Evolutionary conservation across 2,329 filamentous ascomycete species (phyloP).

Genomic region (Cladobotryum protrusum): DNA sequence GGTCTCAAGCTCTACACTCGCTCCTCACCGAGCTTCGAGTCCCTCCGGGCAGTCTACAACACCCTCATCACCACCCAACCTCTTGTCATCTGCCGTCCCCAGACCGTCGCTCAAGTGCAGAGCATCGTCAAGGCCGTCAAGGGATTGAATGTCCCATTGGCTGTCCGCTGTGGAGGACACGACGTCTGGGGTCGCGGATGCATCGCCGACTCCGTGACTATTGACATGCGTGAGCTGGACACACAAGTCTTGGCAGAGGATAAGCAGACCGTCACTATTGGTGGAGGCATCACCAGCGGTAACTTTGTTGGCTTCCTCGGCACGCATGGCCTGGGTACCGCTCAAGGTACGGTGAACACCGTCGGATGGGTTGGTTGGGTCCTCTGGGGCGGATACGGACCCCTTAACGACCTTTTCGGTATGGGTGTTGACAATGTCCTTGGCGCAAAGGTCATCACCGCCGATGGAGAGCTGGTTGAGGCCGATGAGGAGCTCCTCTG

Average conservation of each 20-base stretch:
- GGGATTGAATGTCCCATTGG: too few species aligned
- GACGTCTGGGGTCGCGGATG: slow-evolving; percentile 28
- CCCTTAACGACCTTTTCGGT: slow-evolving; percentile 25
- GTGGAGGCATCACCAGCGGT: slow-evolving; percentile 23
- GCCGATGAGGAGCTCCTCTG: slow-evolving; percentile 31
- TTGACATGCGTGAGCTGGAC: slow-evolving; percentile 33
- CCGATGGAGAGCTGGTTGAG: slow-evolving; percentile 28
- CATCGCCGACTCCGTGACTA: slow-evolving; percentile 24
- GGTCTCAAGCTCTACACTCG: slow-evolving; percentile 4
- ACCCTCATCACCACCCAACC: too few species aligned
- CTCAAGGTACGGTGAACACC: slow-evolving; percentile 19
- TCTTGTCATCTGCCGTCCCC: too few species aligned
- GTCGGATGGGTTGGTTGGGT: slow-evolving; percentile 31
- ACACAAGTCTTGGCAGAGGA: slow-evolving; percentile 22
- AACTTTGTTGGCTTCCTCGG: slow-evolving; percentile 22
- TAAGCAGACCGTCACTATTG: slow-evolving; percentile 25
- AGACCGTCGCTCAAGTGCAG: too few species aligned
- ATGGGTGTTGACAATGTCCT: slow-evolving; percentile 33
- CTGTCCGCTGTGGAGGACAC: slow-evolving; percentile 29
- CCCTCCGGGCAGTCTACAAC: too few species aligned
- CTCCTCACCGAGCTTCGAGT: too few species aligned
- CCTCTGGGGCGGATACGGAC: slow-evolving; percentile 29
- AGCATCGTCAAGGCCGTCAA: too few species aligned
- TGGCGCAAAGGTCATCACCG: slow-evolving; percentile 32
- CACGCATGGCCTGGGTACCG: slow-evolving; percentile 24